Percentiles rank a stretch among this genome's conserved stretches.
phyloP scores from a whole-genome alignment of 306 rosid genomes.

The Astragalus membranaceus region DNA sequence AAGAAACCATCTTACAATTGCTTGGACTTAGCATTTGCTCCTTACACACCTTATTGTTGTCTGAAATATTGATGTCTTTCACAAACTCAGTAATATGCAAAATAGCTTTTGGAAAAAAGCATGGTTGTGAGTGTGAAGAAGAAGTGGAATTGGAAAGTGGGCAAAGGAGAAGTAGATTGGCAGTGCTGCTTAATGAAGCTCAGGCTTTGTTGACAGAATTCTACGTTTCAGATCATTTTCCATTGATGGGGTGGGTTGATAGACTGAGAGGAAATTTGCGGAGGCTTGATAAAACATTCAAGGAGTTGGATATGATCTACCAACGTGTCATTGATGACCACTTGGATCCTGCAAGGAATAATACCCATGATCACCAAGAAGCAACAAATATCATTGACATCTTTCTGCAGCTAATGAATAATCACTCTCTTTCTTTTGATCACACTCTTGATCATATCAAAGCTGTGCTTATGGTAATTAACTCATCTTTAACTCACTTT shows the following conservation, averaged over 20 bases:
- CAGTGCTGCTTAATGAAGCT: background rate
- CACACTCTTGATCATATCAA: background rate
- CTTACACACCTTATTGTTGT: conserved; percentile 29
- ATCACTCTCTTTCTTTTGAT: background rate
- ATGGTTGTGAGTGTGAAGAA: background rate
- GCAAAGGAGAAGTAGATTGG: background rate
- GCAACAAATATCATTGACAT: background rate
- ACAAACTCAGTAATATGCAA: background rate
- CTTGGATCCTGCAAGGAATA: background rate
- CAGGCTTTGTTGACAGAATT: background rate
- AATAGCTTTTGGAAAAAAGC: background rate
- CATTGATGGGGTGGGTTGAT: background rate
- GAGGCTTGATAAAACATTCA: background rate
- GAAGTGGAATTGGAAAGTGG: background rate
- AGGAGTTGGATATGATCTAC: background rate
- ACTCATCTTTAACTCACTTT: background rate
- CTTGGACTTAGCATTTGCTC: conserved; percentile 34
- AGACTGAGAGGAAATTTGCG: background rate
- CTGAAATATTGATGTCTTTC: background rate
- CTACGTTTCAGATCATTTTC: background rate
- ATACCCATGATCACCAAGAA: background rate
- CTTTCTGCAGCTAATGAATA: background rate
- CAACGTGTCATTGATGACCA: background rate
- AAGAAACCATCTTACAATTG: conserved; percentile 31
- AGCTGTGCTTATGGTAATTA: background rate